phyloP scores from a whole-genome alignment of 1,139 yeast species.

The Suhomyces chickasaworum region DNA sequence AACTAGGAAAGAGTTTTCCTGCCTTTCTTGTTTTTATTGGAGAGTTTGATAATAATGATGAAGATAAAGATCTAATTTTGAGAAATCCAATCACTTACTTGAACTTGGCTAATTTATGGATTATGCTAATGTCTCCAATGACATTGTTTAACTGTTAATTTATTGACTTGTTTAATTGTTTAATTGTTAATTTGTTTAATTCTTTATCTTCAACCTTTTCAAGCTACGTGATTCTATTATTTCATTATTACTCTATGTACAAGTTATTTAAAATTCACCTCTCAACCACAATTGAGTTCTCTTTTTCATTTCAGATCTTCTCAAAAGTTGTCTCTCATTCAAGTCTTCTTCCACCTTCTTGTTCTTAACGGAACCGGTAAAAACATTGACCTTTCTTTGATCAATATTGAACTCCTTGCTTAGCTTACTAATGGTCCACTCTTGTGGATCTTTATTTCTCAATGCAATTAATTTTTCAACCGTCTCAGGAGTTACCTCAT shows the following conservation, averaged over 20 bases:
- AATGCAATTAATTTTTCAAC: constrained; percentile 62
- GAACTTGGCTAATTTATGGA: too few species aligned
- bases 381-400: constrained; percentile 30
- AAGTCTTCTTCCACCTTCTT: constrained; percentile 18
- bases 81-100: too few species aligned
- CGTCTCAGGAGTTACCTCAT: constrained; percentile 62
- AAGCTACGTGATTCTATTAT: neutral
- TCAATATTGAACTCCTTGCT: constrained; percentile 60
- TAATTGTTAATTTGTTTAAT: too few species aligned
- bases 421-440: constrained; percentile 67
- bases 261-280: constrained; percentile 42
- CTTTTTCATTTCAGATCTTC: constrained; percentile 41
- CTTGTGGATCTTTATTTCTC: constrained; percentile 61
- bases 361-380: constrained; percentile 24
- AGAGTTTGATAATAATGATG: too few species aligned
- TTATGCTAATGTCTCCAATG: too few species aligned
- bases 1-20: too few species aligned
- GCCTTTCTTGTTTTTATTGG: too few species aligned
- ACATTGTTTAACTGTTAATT: too few species aligned
- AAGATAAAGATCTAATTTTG: too few species aligned
- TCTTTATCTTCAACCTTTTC: too few species aligned
- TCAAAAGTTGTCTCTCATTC: constrained; percentile 41
- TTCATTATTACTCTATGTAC: constrained; percentile 5
- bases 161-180: too few species aligned
- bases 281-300: constrained; percentile 65